Base-by-base conservation (phyloP, 805 yeast genomes). In the Saccharomyces kudriavzevii region DNA sequence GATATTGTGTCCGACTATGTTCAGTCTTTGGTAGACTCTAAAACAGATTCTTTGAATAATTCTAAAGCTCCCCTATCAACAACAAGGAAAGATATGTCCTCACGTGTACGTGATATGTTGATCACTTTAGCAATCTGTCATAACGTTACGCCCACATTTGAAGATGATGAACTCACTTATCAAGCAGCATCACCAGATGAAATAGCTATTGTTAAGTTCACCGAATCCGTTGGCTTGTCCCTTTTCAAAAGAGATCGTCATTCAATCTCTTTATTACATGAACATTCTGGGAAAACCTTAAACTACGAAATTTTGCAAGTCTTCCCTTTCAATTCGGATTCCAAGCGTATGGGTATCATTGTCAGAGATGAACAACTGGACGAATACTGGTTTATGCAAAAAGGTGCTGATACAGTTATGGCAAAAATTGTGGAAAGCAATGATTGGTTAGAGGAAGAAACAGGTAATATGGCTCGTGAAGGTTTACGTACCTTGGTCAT, bases 171-270 rank as follows among this genome's bases (percentile, higher is more conserved):
- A 54, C 68, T 84, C 14, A 79, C 89, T 1, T 94, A 91, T 67
- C 99, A 94, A 71, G 99, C 99, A 0, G 97, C 98, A 0, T 91
- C 97, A 0, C 99, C 99, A 0, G 99, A 94, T 74, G 99, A 94
- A 68, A 84, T 94, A 60, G 99, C 99, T 28, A 94, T 94, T 58
- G 98, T 94, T 20, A 85, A 85, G 64, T 94, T 89, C 72, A 88
- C 97, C 0, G 95, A 89, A 58, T 68, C 75, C 2, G 92, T 91
- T 29, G 99, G 99, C 0, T 74, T 94, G 35, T 80, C 90, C 6
- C 76, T 94, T 47, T 77, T 82, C 55, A 84, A 81, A 63, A 81
- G 99, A 62, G 99, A 94, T 68, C 80, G 99, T 54, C 78, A 79
- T 52, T 80, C 84, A 5, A 78, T 94, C 60, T 77, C 88, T 0